Conservation (phyloP, 2,329 filamentous ascomycete genomes). For the Nigrospora oryzae region DNA sequence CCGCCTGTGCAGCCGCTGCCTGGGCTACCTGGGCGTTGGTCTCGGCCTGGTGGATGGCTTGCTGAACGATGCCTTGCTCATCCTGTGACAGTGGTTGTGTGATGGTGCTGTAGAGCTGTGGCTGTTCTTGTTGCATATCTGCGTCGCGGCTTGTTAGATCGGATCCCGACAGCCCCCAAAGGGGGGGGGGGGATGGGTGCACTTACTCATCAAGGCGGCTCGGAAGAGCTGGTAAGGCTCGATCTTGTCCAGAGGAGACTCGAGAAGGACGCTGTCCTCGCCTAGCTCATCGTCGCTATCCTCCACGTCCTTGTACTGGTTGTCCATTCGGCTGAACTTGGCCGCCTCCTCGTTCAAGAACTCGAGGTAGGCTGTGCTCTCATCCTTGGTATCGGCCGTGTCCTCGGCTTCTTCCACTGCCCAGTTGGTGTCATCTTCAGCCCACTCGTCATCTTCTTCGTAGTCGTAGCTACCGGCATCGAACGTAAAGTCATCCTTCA, state of each 20-base stretch:
- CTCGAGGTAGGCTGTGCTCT: constrained; percentile 89
- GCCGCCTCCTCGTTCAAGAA: constrained; percentile 93
- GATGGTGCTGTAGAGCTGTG: constrained; percentile 75
- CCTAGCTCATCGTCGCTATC: constrained; percentile 81
- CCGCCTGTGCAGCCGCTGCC: constrained; percentile 7
- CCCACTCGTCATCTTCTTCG: constrained; percentile 72
- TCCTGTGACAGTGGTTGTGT: constrained; percentile 40
- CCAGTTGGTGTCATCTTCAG: constrained; percentile 77
- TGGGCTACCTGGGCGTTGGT: constrained; percentile 11
- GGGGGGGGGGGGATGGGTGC: background rate
- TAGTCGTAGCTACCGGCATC: constrained; percentile 52
- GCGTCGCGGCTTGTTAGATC: constrained; percentile 1
- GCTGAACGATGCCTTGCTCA: constrained; percentile 13
- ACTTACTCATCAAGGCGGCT: constrained; percentile 71
- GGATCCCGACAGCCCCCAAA: background rate
- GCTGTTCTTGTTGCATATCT: constrained; percentile 87
- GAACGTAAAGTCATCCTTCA: constrained; percentile 76
- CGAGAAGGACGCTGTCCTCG: constrained; percentile 85
- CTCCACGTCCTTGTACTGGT: constrained; percentile 33
- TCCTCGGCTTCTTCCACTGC: constrained; percentile 65
- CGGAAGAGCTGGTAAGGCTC: constrained; percentile 92
- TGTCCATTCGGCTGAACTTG: constrained; percentile 65
- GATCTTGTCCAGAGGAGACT: constrained; percentile 90
- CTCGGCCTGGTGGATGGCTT: constrained; percentile 14
- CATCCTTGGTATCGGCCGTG: constrained; percentile 65